phyloP scores from a whole-genome alignment of 2,329 filamentous ascomycete species.

The Fusarium albosuccineum region DNA sequence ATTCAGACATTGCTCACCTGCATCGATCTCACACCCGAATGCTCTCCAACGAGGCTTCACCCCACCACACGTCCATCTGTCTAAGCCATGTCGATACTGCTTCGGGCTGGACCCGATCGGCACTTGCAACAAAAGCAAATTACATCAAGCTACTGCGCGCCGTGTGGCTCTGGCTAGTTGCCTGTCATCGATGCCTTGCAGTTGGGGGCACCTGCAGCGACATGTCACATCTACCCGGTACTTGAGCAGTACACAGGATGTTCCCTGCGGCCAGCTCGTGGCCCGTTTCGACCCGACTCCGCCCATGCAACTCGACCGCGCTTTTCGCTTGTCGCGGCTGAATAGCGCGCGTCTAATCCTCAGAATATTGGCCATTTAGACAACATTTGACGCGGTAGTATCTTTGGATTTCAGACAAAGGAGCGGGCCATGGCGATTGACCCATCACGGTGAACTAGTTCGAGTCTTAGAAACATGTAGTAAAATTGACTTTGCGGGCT shows the following conservation, averaged over 20 bases:
- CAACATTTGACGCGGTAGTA: not conserved
- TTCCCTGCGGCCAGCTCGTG: not conserved
- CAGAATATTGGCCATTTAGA: not conserved
- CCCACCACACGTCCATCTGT: conserved; percentile 5
- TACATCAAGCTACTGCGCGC: not conserved
- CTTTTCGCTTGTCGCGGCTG: not conserved
- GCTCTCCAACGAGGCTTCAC: conserved; percentile 9
- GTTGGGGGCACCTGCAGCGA: conserved; percentile 6
- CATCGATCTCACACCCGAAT: not conserved
- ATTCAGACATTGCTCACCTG: not conserved
- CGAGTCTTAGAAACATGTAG: too few species aligned
- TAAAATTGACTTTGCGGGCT: too few species aligned
- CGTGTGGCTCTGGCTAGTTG: conserved; percentile 11
- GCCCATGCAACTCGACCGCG: too few species aligned
- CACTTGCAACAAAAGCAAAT: conserved; percentile 27
- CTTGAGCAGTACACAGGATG: not conserved
- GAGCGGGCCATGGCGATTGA: not conserved
- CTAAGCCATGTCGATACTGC: not conserved
- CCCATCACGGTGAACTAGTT: too few species aligned
- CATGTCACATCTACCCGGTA: conserved; percentile 18
- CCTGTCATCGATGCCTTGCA: conserved; percentile 18
- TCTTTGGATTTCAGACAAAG: not conserved
- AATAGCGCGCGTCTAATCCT: not conserved
- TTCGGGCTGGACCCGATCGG: conserved; percentile 1
- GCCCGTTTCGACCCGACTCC: too few species aligned